phyloP scores from a whole-genome alignment of 2,329 filamentous ascomycete genomes.

The Exophiala calicioides region DNA sequence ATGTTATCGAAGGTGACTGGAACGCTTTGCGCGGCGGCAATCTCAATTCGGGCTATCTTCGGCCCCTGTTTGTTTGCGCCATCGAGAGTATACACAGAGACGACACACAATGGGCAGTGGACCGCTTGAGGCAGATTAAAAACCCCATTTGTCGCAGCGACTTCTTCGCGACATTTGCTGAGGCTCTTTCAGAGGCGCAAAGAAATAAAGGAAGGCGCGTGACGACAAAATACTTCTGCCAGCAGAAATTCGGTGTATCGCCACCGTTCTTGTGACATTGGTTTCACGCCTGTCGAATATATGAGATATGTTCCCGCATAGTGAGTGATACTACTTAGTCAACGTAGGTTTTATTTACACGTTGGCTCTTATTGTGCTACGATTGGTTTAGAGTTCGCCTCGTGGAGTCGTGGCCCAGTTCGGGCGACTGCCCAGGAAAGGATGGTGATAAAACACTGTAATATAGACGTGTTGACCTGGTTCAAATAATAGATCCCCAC shows the following conservation, averaged over 20 bases:
- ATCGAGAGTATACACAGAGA: constrained; percentile 7
- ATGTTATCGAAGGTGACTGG: constrained; percentile 8
- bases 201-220: constrained; percentile 12
- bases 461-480: too few relatives aligned
- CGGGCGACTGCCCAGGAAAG: too few relatives aligned
- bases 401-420: too few relatives aligned
- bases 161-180: constrained; percentile 12
- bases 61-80: constrained; percentile 14
- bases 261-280: constrained; percentile 1
- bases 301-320: too few relatives aligned
- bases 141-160: constrained; percentile 11
- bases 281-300: too few relatives aligned
- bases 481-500: too few relatives aligned
- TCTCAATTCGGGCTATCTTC: constrained; percentile 9
- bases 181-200: constrained; percentile 9
- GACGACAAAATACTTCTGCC: constrained; percentile 16
- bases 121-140: constrained; percentile 5
- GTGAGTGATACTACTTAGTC: too few relatives aligned
- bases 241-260: not conserved
- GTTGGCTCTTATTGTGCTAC: too few relatives aligned
- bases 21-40: not conserved
- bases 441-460: too few relatives aligned
- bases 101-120: constrained; percentile 9
- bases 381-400: too few relatives aligned
- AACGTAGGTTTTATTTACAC: too few relatives aligned